Evolutionary conservation across 1,284 basidiomycete species (phyloP).

Genomic region (Leccinum subrobustum): DNA sequence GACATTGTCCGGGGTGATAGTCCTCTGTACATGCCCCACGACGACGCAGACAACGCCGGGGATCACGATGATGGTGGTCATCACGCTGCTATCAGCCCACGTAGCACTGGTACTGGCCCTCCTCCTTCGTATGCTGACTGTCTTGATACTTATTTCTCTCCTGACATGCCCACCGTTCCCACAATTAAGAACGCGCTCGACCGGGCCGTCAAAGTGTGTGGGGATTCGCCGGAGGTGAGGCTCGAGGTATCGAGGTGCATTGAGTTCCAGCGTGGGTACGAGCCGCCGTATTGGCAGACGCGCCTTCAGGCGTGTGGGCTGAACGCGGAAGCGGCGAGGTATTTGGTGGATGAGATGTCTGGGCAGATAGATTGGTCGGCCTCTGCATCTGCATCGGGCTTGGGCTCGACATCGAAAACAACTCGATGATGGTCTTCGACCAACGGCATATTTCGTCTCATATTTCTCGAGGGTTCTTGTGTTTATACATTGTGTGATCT

Average conservation of each 20-base stretch:
- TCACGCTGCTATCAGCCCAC: background rate
- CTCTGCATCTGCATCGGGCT: background rate
- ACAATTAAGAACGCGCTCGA: slow-evolving; percentile 25
- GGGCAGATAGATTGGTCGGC: slow-evolving; percentile 27
- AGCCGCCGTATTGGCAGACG: slow-evolving; percentile 30
- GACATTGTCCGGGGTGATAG: slow-evolving; percentile 26
- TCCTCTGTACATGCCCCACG: slow-evolving; percentile 14
- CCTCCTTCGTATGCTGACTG: slow-evolving; percentile 20
- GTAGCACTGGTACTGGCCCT: slow-evolving; percentile 8
- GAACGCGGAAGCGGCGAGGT: slow-evolving; percentile 13
- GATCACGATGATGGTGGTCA: background rate
- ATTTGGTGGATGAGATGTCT: slow-evolving; percentile 30
- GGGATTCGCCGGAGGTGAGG: slow-evolving; percentile 17
- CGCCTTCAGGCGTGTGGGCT: slow-evolving; percentile 27
- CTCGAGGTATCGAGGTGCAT: slow-evolving; percentile 27
- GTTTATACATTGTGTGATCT: background rate
- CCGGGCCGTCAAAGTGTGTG: slow-evolving; percentile 18
- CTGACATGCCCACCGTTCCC: slow-evolving; percentile 3
- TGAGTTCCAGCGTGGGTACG: slow-evolving; percentile 25
- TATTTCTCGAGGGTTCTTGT: background rate
- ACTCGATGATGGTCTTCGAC: slow-evolving; percentile 2
- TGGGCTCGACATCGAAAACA: background rate
- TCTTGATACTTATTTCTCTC: background rate
- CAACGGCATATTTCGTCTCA: background rate
- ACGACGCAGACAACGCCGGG: background rate